These are phyloP conservation scores for Suhomyces sp. DNA, from an alignment of 805 yeast species.

Conservation along the genomic window DNA sequence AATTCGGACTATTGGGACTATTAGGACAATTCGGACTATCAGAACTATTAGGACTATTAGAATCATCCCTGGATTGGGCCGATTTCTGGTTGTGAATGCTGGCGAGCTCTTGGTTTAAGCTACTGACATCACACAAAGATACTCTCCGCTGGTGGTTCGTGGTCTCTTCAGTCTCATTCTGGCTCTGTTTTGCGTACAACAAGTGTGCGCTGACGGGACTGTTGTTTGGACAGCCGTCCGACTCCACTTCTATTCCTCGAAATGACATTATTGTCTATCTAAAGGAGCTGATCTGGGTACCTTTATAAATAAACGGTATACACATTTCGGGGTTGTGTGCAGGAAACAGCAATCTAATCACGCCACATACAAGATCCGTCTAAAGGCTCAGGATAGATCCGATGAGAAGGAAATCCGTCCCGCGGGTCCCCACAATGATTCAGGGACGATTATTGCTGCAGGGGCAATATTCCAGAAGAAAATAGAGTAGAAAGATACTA, in stretches of 20 bases:
- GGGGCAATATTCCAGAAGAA: not conserved
- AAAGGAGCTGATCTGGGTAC: not conserved
- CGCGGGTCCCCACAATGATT: no score
- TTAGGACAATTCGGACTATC: no score
- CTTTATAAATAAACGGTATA: not conserved
- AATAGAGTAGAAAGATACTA: no score
- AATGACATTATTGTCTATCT: not conserved
- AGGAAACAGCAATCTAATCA: not conserved
- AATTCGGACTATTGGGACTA: no score
- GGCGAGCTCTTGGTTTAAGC: conserved; percentile 4
- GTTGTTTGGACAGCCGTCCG: not conserved
- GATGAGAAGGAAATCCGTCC: not conserved
- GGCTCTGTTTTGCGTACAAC: conserved; percentile 2
- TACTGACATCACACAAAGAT: conserved; percentile 8
- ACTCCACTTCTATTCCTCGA: not conserved
- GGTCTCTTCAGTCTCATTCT: not conserved
- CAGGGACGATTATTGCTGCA: not conserved
- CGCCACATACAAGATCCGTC: not conserved
- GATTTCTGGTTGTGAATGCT: not conserved
- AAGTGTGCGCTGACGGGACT: conserved; percentile 6
- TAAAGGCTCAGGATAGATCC: no score
- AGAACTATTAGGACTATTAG: no score
- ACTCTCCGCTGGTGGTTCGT: not conserved
- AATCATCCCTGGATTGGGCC: not conserved
- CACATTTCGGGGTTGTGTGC: not conserved